Base-by-base conservation (phyloP, 805 yeast species). In the Zygotorulaspora sp. region DNA sequence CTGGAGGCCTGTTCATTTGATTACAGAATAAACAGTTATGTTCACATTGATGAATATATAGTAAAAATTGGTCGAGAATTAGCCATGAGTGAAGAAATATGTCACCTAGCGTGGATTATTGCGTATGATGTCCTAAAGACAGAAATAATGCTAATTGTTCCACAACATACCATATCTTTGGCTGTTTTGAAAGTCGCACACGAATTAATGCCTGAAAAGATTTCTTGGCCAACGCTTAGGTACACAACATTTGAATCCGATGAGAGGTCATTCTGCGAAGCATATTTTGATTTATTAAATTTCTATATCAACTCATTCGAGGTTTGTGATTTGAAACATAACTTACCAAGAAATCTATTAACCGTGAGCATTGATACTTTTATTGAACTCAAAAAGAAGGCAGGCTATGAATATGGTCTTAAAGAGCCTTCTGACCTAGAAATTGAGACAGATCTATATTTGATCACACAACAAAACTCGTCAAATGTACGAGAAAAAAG, bases 1-100 rank as follows among this genome's bases (percentile, higher is more conserved):
- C 65, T 89, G 47, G 95, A 88, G 53, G 71, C 84, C 1, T 74
- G 83, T 47, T 76, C 82, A 15, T 89, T 88, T 55, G 96, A 88
- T 58, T 85, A 86, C 52, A 70, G 94, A 48, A 70, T 75, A 29
- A 77, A 77, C 41, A 56, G 51, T 31, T 40, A 48, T 26, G 49
- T 56, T 35, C 76, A 75, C 34, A 71, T 77, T 18, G 95, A 86
- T 56, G 78, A 75, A 47, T 71, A 77, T 45, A 68, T 83, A 7
- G 70, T 85, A 13, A 80, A 81, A 49, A 70, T 74, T 45, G 71
- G 74, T 30, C 83, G 75, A 53, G 70, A 65, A 37, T 63, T 71
- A 33, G 57, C 61, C 1, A 44, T 78, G 10, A 65, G 70, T 15
- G 68, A 72, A 47, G 69, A 72, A 11, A 55, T 71, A 8, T 71